A percentile compares a stretch with the other conserved stretches of the same genome.
Conservation (phyloP, 2,329 filamentous ascomycete genomes). For the Calonectria fujianensis region DNA sequence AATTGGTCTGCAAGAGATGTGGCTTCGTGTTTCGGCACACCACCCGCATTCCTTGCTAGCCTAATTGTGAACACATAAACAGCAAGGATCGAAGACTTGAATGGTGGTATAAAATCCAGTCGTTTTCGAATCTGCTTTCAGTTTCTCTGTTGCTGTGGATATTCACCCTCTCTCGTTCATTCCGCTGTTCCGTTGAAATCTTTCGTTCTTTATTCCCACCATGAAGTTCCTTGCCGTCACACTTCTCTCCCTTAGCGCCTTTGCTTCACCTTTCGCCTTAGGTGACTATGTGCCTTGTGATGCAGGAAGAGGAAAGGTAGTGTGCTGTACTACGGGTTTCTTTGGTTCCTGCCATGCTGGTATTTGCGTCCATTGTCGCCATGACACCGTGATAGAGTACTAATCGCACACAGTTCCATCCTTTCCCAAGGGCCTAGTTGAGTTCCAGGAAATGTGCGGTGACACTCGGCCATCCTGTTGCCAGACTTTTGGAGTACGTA, state of each 20-base stretch:
- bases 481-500: background rate
- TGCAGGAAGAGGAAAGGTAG: background rate
- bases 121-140: background rate
- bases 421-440: background rate
- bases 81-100: background rate
- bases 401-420: background rate
- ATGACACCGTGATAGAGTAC: background rate
- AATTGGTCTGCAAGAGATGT: background rate
- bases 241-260: constrained; percentile 3
- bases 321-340: constrained; percentile 16
- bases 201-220: background rate
- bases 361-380: background rate
- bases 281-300: constrained; percentile 4
- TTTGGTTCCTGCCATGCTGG: background rate
- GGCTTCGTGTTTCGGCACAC: background rate
- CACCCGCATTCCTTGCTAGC: constrained; percentile 1
- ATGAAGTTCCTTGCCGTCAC: constrained; percentile 6
- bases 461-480: constrained; percentile 5
- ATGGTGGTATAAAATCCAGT: background rate
- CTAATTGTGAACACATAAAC: no score
- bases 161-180: background rate
- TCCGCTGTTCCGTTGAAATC: no score
- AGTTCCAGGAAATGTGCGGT: constrained; percentile 4
- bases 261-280: background rate
- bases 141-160: background rate